Evolutionary conservation across 345 rosid genomes (phyloP), one percentile per base, ranked within the genome.

Genomic region (Salix udensis): DNA sequence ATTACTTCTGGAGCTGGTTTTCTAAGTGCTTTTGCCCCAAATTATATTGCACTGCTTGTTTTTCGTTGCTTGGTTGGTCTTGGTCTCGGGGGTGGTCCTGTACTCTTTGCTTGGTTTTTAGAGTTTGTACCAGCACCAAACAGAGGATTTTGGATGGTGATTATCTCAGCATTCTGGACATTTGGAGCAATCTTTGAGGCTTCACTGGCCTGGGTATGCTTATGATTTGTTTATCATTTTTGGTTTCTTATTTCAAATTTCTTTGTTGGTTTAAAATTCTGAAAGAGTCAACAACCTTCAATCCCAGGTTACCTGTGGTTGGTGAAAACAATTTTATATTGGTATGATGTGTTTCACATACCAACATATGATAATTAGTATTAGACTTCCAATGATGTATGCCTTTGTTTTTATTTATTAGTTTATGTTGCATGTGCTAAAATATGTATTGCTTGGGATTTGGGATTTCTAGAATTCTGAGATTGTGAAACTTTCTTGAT

Each of bases 81-180:
- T 68, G 98, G 98, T 42, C 73, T 94, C 74, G 98, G 98, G 79
- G 97, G 98, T 37, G 98, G 95, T 48, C 98, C 91, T 80, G 98
- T 94, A 65, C 95, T 94, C 53, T 84, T 81, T 28, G 86, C 98
- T 15, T 94, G 97, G 98, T 92, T 85, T 86, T 84, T 94, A 73
- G 98, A 94, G 84, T 94, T 94, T 81, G 85, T 94, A 73, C 98
- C 97, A 67, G 91, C 98, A 52, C 92, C 98, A 52, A 91, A 81
- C 80, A 82, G 97, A 86, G 98, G 97, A 68, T 80, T 87, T 72
- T 94, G 97, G 98, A 94, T 92, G 98, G 94, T 92, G 74, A 76
- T 92, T 83, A 92, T 91, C 86, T 88, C 89, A 61, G 88, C 85
- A 72, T 92, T 92, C 80, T 94, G 97, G 97, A 92, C 97, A 2